Percentiles rank a stretch among this genome's conserved stretches.
These are phyloP conservation scores for Talaromyces sp. DNA, from an alignment of 2,329 filamentous ascomycete genomes.

Conservation along the genomic window DNA sequence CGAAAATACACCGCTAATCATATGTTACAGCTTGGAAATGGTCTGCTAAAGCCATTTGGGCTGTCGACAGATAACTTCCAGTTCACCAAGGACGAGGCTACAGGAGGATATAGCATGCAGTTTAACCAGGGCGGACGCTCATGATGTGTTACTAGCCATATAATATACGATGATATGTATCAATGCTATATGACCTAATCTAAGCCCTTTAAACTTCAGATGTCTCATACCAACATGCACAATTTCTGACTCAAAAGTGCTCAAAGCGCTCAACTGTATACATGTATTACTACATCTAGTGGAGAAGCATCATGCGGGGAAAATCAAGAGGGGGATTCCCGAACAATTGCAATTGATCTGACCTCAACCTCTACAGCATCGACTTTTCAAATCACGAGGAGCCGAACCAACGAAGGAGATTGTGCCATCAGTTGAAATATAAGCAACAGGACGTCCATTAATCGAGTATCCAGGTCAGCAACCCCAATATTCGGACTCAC, in stretches of 20 bases:
- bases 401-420: neutral
- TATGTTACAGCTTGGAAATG: slow-evolving; percentile 66
- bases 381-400: neutral
- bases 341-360: neutral
- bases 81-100: slow-evolving; percentile 83
- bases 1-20: neutral
- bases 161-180: neutral
- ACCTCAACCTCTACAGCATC: neutral
- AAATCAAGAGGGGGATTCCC: neutral
- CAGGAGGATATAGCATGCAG: slow-evolving; percentile 91
- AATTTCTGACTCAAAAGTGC: neutral
- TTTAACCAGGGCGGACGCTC: slow-evolving; percentile 46
- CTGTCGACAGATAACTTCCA: slow-evolving; percentile 92
- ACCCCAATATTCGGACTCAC: neutral
- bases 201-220: too few species aligned
- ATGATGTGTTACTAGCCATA: neutral
- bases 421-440: neutral
- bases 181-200: neutral
- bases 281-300: neutral
- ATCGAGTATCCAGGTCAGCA: neutral
- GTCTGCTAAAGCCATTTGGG: slow-evolving; percentile 86
- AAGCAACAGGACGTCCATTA: neutral
- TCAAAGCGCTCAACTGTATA: neutral
- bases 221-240: neutral
- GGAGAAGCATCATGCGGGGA: neutral